Conservation (phyloP, 1,284 basidiomycete genomes). For the Tilletia walkeri region DNA sequence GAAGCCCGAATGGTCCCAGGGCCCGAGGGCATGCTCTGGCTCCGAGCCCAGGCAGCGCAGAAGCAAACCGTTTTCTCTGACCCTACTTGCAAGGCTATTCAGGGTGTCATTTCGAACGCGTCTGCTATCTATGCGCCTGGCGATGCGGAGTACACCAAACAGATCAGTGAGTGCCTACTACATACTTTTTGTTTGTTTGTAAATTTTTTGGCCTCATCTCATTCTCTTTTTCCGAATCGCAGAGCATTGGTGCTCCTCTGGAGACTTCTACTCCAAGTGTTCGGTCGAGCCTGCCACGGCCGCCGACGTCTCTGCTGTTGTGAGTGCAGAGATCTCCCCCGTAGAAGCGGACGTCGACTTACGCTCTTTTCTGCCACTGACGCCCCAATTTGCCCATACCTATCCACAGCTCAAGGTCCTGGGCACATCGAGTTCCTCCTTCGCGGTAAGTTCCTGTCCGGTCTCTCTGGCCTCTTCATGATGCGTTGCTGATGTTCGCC, state of each 20-base stretch:
- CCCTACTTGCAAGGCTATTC: constrained; percentile 16
- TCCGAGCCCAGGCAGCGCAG: no score
- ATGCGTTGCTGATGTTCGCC: neutral
- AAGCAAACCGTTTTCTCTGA: neutral
- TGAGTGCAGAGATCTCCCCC: constrained; percentile 6
- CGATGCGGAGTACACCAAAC: neutral
- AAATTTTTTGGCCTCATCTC: no score
- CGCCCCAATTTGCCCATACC: neutral
- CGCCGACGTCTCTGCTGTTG: constrained; percentile 23
- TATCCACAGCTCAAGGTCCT: constrained; percentile 23
- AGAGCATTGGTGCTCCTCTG: constrained; percentile 14
- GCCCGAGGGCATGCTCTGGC: no score
- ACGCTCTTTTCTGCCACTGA: neutral
- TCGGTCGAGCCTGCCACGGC: constrained; percentile 22
- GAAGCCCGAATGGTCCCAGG: no score
- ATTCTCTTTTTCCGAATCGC: neutral
- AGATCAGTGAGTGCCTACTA: constrained; percentile 1
- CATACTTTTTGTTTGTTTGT: neutral
- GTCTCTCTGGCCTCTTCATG: neutral
- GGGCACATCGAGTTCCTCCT: neutral
- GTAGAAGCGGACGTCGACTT: no score
- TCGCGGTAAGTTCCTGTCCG: neutral
- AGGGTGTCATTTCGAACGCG: constrained; percentile 15
- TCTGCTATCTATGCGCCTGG: constrained; percentile 15
- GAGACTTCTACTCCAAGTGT: constrained; percentile 18